Evolutionary conservation across 2,329 filamentous ascomycete genomes (phyloP).

Genomic region (Pyrenophora teres): DNA sequence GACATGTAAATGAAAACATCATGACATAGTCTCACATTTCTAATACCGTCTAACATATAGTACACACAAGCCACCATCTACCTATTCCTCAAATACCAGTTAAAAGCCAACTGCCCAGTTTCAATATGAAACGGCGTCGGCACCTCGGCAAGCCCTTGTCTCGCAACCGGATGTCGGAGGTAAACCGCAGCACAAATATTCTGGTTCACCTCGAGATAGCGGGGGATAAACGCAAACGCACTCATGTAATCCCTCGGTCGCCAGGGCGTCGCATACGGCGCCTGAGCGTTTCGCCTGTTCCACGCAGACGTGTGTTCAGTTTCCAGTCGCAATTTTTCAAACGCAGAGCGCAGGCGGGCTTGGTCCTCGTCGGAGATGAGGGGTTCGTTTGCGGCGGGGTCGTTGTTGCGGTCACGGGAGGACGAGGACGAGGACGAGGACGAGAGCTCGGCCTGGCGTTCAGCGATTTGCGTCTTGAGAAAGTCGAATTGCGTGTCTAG

Average conservation of each 20-base stretch:
- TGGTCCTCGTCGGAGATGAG: slow-evolving; percentile 59
- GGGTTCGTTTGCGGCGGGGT: slow-evolving; percentile 17
- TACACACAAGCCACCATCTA: too few relatives aligned
- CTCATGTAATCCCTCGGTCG: slow-evolving; percentile 82
- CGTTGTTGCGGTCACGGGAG: neutral
- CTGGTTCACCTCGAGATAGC: slow-evolving; percentile 97
- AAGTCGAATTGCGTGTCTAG: slow-evolving; percentile 55
- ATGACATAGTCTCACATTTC: too few relatives aligned
- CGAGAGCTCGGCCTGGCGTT: slow-evolving; percentile 10
- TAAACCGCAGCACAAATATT: slow-evolving; percentile 96
- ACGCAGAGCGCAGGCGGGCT: slow-evolving; percentile 59
- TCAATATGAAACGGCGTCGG: slow-evolving; percentile 77
- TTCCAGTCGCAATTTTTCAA: slow-evolving; percentile 70
- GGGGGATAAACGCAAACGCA: slow-evolving; percentile 91
- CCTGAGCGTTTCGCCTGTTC: slow-evolving; percentile 52
- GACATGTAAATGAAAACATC: too few relatives aligned
- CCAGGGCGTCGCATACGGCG: slow-evolving; percentile 90
- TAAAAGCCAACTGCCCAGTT: slow-evolving; percentile 81
- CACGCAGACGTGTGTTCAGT: slow-evolving; percentile 71
- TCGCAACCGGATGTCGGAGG: slow-evolving; percentile 87
- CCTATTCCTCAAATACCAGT: slow-evolving; percentile 88
- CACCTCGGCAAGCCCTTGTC: slow-evolving; percentile 72
- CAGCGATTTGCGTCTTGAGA: slow-evolving; percentile 35
- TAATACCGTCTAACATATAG: too few relatives aligned
- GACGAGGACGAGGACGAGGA: neutral